A percentile compares a stretch with the other conserved stretches of the same genome.
phyloP scores from a whole-genome alignment of 2,329 filamentous ascomycete species.

The Botrytis deweyae region DNA sequence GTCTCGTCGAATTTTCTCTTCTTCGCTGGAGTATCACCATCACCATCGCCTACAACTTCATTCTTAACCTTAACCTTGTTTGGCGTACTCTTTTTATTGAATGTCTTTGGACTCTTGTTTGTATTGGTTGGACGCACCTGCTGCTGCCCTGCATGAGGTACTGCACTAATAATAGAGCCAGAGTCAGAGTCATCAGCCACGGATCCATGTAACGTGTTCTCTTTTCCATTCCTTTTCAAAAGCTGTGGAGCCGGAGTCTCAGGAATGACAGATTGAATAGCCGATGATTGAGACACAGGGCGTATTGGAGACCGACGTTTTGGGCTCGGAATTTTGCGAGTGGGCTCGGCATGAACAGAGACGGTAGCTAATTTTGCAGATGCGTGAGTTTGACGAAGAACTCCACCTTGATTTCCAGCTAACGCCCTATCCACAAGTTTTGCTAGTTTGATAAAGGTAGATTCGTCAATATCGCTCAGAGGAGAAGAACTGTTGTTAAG shows the following conservation, averaged over 20 bases:
- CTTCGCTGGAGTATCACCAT: conserved; percentile 7
- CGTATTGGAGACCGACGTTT: background rate
- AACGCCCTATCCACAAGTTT: conserved; percentile 1
- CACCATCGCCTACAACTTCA: background rate
- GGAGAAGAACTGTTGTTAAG: conserved; percentile 25
- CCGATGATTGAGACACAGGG: conserved; percentile 22
- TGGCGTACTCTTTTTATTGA: background rate
- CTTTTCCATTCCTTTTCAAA: background rate
- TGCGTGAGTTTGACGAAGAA: background rate
- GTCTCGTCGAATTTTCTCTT: conserved; percentile 31
- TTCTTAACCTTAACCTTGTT: background rate
- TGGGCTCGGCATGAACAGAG: background rate
- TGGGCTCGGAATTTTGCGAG: too few species aligned
- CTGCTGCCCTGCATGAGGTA: conserved; percentile 23
- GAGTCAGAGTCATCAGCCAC: conserved; percentile 26
- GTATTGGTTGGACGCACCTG: background rate
- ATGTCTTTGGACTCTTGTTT: background rate
- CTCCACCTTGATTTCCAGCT: background rate
- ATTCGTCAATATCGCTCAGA: conserved; percentile 35
- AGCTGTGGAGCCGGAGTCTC: conserved; percentile 32
- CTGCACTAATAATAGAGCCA: conserved; percentile 31
- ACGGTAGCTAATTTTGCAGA: background rate
- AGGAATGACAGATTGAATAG: conserved; percentile 31
- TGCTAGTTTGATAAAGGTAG: conserved; percentile 34
- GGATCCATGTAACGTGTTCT: background rate